Evolutionary conservation across 2,329 filamentous ascomycete genomes (phyloP), one percentile per base, ranked within the genome.

Genomic region (Davidsoniella neocaledoniae): DNA sequence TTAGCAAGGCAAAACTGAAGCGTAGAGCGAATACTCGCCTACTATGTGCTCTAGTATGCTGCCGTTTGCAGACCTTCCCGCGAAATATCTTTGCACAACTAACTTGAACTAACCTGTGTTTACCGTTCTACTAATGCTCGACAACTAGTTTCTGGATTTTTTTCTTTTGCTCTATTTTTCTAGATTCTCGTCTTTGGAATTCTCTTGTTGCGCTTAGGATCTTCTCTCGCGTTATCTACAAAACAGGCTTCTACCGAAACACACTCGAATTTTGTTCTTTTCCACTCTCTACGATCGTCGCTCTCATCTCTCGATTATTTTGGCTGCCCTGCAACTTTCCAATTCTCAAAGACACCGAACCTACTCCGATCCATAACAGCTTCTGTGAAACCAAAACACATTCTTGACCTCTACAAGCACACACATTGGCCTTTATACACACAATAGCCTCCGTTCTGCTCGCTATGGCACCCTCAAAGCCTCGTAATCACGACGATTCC

Each of bases 391-490:
- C 48, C 37, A 38, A 46, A 39, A 23, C 43, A 33, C 16, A 38
- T 10, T 43, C 23, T 33, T 36, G 12, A 33, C n/a, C 16, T 29
- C 16, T 33, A 16, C 23, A 12, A 45, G 8, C 16, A 29, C 8
- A 36, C 16, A 25, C 16, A 43, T n/a, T 38, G 23, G 37, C 9
- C 9, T 37, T 21, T 42, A 10, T 29, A 38, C 49, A 51, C 8
- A 48, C 17, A 9, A 21, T 21, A 39, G 7, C 42, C 9, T 16
- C 23, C 45, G 16, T 29, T 17, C 23, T 17, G 5, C 36, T 5
- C 17, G 48, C 54, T 57, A 72, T 72, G 68, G 62, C 69, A 19
- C 68, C 69, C 3, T 58, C 66, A 46, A 73, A 73, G 61, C 59
- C 66, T 44, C 65, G 68, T 45, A 68, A 64, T 45, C 65, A 68